phyloP scores from a whole-genome alignment of 2,329 filamentous ascomycete species.

The Emericellopsis cladophorae region DNA sequence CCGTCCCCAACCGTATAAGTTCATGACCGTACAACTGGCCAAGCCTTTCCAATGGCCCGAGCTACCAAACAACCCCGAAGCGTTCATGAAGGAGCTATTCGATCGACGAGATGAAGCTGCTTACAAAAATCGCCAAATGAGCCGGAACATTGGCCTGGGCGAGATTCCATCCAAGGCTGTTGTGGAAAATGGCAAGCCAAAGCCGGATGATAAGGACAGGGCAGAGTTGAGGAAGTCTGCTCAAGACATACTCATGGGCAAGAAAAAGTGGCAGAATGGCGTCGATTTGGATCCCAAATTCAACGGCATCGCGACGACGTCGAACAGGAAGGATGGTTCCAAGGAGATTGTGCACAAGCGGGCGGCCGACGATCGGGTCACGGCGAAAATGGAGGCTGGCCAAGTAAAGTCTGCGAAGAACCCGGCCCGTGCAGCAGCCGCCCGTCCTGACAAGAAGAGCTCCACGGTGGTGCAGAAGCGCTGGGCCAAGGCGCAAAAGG shows the following conservation, averaged over 20 bases:
- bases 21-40: slow-evolving; percentile 86
- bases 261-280: slow-evolving; percentile 45
- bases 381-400: too few relatives aligned
- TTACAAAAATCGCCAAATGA: slow-evolving; percentile 30
- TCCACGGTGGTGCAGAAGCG: too few relatives aligned
- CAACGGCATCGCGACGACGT: slow-evolving; percentile 17
- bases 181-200: slow-evolving; percentile 22
- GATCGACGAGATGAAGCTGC: slow-evolving; percentile 36
- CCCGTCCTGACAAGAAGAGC: too few relatives aligned
- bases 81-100: slow-evolving; percentile 53
- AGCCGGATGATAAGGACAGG: slow-evolving; percentile 30
- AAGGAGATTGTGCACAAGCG: not conserved
- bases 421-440: too few relatives aligned
- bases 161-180: slow-evolving; percentile 22
- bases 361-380: too few relatives aligned
- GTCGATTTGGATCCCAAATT: slow-evolving; percentile 33
- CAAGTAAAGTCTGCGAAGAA: too few relatives aligned
- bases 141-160: slow-evolving; percentile 19
- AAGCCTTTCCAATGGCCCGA: slow-evolving; percentile 83
- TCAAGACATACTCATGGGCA: slow-evolving; percentile 45
- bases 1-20: slow-evolving; percentile 66
- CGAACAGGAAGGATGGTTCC: slow-evolving; percentile 5
- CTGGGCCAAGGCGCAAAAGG: too few relatives aligned
- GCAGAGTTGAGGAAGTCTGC: slow-evolving; percentile 53
- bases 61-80: slow-evolving; percentile 44